Conservation (phyloP, 768 basidiomycete genomes). For the Roridomyces roridus region DNA sequence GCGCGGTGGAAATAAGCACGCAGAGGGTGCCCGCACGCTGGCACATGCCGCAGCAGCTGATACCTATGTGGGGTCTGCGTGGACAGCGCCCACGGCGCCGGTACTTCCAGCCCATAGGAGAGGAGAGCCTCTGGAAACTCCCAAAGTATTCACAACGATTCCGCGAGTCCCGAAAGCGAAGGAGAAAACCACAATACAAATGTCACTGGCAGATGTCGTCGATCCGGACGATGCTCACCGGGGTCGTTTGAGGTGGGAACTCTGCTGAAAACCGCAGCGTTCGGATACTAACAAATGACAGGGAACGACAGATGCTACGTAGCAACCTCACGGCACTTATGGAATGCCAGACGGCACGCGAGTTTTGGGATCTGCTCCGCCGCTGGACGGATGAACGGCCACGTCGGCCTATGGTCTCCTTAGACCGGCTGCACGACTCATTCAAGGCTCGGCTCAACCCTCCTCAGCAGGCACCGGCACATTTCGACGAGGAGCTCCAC, state of each 20-base stretch:
- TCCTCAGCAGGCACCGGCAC: not conserved
- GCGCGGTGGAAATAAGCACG: not conserved
- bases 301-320: not conserved
- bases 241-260: not conserved
- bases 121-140: not conserved
- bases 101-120: too few relatives aligned
- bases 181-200: not conserved
- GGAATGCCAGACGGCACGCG: not conserved
- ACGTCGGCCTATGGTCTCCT: not conserved
- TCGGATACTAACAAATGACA: too few relatives aligned
- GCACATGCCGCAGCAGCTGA: not conserved
- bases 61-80: too few relatives aligned
- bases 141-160: not conserved
- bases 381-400: slow-evolving; percentile 1
- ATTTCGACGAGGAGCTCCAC: slow-evolving; percentile 1
- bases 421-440: not conserved
- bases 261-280: too few relatives aligned
- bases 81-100: too few relatives aligned
- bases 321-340: not conserved
- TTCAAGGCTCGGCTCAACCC: slow-evolving; percentile 8
- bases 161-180: not conserved
- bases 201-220: not conserved
- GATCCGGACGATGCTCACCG: not conserved
- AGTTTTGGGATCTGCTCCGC: slow-evolving; percentile 1
- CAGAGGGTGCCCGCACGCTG: not conserved